A percentile compares a stretch with the other conserved stretches of the same genome.
Conservation (phyloP, 768 basidiomycete genomes). For the Boletus eberwhitei region DNA sequence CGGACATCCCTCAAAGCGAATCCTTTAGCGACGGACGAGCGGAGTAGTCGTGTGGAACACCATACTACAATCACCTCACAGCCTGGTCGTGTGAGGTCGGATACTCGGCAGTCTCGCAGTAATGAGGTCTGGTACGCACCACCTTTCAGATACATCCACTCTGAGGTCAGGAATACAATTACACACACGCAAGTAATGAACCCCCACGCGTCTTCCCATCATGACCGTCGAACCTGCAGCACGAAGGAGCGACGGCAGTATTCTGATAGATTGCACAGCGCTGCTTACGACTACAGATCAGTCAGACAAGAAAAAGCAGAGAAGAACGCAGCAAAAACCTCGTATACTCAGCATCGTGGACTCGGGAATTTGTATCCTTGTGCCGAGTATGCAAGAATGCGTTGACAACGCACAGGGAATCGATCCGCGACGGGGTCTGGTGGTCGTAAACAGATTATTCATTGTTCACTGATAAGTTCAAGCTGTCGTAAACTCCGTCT, state of each 20-base stretch:
- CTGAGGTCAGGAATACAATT: constrained; percentile 1
- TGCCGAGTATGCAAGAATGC: too few relatives aligned
- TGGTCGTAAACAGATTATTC: background rate
- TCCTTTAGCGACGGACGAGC: background rate
- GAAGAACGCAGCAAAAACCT: constrained; percentile 1
- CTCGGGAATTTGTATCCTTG: constrained; percentile 14
- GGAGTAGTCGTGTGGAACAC: background rate
- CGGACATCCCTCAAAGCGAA: constrained; percentile 18
- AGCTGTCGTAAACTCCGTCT: background rate
- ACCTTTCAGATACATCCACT: constrained; percentile 16
- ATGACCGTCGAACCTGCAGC: constrained; percentile 12
- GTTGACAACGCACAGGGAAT: too few relatives aligned
- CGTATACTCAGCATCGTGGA: constrained; percentile 6
- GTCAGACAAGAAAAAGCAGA: background rate
- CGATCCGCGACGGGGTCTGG: too few relatives aligned
- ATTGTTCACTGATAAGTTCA: background rate
- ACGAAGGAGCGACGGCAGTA: constrained; percentile 17
- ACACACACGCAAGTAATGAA: constrained; percentile 6
- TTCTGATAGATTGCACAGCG: constrained; percentile 10
- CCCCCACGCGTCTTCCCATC: constrained; percentile 26
- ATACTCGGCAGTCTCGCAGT: background rate
- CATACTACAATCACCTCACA: background rate
- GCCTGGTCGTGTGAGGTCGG: background rate
- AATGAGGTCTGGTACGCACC: constrained; percentile 8
- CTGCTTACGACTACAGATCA: constrained; percentile 1